phyloP scores from a whole-genome alignment of 179 eudicot genomes.

The Spinacia oleracea region DNA sequence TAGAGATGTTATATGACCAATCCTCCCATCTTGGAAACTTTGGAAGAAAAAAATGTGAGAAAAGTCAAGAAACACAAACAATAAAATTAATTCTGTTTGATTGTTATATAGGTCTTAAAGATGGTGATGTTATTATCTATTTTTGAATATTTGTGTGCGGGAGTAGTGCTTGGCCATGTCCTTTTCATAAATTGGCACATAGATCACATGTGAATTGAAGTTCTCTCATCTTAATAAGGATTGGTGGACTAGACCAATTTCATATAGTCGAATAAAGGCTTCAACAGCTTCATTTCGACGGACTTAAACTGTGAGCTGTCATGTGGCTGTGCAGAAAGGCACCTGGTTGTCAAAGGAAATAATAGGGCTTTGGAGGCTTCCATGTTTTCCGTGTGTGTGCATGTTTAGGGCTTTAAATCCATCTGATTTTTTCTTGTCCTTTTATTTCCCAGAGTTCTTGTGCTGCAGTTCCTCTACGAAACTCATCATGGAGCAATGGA shows the following conservation, averaged over 20 bases:
- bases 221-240: not conserved
- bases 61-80: not conserved
- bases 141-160: not conserved
- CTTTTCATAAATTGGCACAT: not conserved
- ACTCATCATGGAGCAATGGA: conserved; percentile 29
- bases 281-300: not conserved
- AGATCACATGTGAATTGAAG: not conserved
- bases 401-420: not conserved
- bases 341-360: not conserved
- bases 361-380: not conserved
- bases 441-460: conserved; percentile 29
- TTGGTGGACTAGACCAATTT: not conserved
- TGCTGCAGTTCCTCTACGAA: conserved; percentile 23
- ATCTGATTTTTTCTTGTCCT: not conserved
- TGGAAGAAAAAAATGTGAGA: not conserved
- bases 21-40: not conserved
- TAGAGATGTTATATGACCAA: not conserved
- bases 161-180: not conserved
- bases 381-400: not conserved
- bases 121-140: not conserved
- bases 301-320: not conserved
- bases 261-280: not conserved
- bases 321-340: not conserved
- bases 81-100: not conserved
- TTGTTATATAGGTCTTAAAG: not conserved